These are phyloP conservation scores for Carpinus fangiana DNA, from an alignment of 306 rosid genomes.

Conservation along the genomic window DNA sequence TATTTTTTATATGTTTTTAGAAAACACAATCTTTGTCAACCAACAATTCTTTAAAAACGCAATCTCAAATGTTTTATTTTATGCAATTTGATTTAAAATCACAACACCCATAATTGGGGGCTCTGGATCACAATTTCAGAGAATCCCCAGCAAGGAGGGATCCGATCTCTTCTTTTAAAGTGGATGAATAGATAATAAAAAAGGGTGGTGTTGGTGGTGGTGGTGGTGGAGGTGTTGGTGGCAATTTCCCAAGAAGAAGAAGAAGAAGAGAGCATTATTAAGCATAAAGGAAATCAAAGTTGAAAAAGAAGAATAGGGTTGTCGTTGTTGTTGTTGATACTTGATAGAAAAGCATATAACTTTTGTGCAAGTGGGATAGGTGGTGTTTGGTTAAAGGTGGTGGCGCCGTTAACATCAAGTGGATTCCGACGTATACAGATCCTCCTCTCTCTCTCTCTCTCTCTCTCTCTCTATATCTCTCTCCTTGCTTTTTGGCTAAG, in stretches of 20 bases:
- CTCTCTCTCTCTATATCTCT: neutral
- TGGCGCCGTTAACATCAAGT: neutral
- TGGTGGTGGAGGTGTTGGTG: neutral
- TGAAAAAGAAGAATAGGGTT: neutral
- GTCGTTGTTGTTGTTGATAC: neutral
- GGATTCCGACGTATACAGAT: neutral
- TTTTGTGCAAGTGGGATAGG: neutral
- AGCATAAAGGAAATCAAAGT: conserved; percentile 3
- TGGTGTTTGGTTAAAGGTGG: neutral
- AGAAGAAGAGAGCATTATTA: neutral
- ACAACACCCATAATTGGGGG: too few relatives aligned
- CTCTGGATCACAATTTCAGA: too few relatives aligned
- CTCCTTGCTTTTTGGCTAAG: neutral
- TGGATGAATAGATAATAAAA: neutral
- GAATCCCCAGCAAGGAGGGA: too few relatives aligned
- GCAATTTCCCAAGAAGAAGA: neutral
- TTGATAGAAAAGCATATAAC: neutral
- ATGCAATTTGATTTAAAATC: too few relatives aligned
- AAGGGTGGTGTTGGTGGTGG: neutral
- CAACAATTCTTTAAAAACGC: too few relatives aligned
- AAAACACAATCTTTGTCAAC: too few relatives aligned
- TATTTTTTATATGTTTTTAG: too few relatives aligned
- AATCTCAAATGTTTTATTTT: too few relatives aligned
- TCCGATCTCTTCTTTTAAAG: too few relatives aligned
- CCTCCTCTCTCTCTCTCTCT: neutral